Evolutionary conservation across 2,329 filamentous ascomycete genomes (phyloP), one percentile per base, ranked within the genome.

Genomic region (Fonsecaea erecta): DNA sequence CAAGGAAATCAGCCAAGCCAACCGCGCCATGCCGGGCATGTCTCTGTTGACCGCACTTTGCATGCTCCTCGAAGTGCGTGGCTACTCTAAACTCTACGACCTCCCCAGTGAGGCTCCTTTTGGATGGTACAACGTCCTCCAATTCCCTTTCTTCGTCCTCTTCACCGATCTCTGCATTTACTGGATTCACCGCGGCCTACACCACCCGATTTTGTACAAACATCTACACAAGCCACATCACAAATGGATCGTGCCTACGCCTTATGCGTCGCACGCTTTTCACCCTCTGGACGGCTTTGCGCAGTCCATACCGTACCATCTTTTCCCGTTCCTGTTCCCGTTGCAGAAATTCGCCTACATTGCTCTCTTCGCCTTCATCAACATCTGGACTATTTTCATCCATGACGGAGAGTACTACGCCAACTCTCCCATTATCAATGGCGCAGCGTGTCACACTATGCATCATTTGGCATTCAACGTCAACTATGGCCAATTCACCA

Each of bases 211-310:
- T 53, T 76, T 95, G 72, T 98, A 98, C 86, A 96, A 93, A 83
- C 83, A 83, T 71, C 84, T 97, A 56, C 94, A 98, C 86, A 98
- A 98, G 86, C 90, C 93, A 71, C 94, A 98, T 80, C 94, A 98
- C 88, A 97, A 97, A 83, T 98, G 94, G 94, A 97, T 98, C 80
- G 96, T 97, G 92, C 94, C 94, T 2, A 96, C 92, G 2, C 94
- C 94, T 0, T 97, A 87, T 77, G 93, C 94, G 48, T 93, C 90
- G 72, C 91, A 97, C 75, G 94, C 94, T 64, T 98, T 98, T 85
- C 93, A 98, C 82, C 93, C 94, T 0, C 77, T 97, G 59, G 94
- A 98, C 75, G 94, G 94, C 74, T 97, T 90, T 80, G 85, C 88
- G 11, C 94, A 98, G 82, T 91, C 90, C 66, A 77, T 96, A 53